Evolutionary conservation across 83 land plant species (phyloP), one percentile per base, ranked within the genome.

Genomic region (Thuja plicata): DNA sequence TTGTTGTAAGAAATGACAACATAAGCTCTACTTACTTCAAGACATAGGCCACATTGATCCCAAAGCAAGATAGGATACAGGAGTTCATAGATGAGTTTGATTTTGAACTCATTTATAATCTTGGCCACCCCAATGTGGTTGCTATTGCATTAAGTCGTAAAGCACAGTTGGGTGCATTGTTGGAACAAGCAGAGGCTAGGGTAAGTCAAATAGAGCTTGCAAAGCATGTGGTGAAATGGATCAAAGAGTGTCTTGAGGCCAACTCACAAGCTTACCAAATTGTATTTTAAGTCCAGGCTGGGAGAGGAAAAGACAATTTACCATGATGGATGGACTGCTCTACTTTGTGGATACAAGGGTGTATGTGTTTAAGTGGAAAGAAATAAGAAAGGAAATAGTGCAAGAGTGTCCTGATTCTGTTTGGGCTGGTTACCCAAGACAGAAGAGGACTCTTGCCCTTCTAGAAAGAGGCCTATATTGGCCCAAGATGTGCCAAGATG

Each of bases 181-280:
- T 5, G 0, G n/a, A 0, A 1, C 17, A 16, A 15, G 1, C 3
- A 30, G 2, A 35, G n/a, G 2, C 0, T 1, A 30, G 24, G 30
- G 2, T 5, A 9, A 7, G 24, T 5, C 27, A 0, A 4, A 5
- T 35, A 0, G 45, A 21, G 0, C 3, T 84, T 3, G 0, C 15
- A 11, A 3, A 45, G 4, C 1, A 0, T 0, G 5, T 41, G 5
- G 0, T 37, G 24, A 5, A 45, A 0, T 0, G 45, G 30, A 84
- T 84, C 27, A n/a, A 27, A 10, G 24, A 84, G 15, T 30, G 48
- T 0, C 0, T 48, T 46, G 50, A 8, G 3, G 3, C 5, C 2
- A 0, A 32, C 11, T 2, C 2, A 0, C 3, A 24, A 45, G 7
- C 15, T 41, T 5, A 6, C 0, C 24, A 84, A 6, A 43, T 43